phyloP scores from a whole-genome alignment of 495 filamentous ascomycete species.

The Penicillium subrubescens region DNA sequence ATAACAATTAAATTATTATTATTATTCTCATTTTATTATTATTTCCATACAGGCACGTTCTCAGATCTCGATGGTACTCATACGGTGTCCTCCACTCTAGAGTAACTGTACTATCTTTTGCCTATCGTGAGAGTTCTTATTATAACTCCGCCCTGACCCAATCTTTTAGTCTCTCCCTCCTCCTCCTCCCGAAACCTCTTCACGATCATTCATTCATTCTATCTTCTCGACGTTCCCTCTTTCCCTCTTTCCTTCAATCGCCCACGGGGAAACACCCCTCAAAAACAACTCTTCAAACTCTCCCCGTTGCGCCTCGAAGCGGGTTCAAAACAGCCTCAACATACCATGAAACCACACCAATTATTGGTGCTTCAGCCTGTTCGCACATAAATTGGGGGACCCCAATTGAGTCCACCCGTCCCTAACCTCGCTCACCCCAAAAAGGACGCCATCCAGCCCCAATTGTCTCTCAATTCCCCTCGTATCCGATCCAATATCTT shows the following conservation, averaged over 20 bases:
- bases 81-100: neutral
- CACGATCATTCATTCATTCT: conserved; percentile 1
- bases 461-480: neutral
- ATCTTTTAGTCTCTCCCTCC: conserved; percentile 1
- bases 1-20: neutral
- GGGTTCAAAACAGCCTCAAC: neutral
- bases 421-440: neutral
- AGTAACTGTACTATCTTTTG: neutral
- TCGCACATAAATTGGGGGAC: conserved; percentile 18
- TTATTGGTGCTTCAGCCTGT: conserved; percentile 12
- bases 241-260: neutral
- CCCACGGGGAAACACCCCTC: neutral
- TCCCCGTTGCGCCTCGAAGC: conserved; percentile 6
- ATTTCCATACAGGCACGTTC: neutral
- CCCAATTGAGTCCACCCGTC: neutral
- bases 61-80: neutral
- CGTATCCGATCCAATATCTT: neutral
- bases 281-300: neutral
- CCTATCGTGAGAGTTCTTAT: neutral
- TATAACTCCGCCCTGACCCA: conserved; percentile 15
- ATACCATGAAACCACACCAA: conserved; percentile 25
- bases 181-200: neutral
- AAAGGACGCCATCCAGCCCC: neutral
- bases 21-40: neutral
- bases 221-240: neutral